Conservation (phyloP, 1,139 yeast species). For the Yarrowia galli region DNA sequence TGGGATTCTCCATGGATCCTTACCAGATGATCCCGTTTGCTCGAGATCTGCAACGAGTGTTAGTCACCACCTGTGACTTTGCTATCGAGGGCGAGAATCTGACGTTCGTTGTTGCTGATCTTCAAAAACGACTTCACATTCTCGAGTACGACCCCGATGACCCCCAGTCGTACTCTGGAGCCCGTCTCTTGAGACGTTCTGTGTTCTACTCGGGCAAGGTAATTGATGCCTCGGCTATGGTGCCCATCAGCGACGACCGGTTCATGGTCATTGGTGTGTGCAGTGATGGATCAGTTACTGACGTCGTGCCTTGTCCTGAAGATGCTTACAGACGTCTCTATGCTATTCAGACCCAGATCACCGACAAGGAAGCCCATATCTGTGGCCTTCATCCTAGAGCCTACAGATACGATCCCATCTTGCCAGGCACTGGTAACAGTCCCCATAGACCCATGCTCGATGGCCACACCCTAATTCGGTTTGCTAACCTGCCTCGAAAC, state of each 20-base stretch:
- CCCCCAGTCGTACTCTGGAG: slow-evolving; percentile 82
- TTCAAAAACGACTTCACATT: slow-evolving; percentile 71
- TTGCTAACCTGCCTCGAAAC: slow-evolving; percentile 44
- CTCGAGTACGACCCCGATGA: slow-evolving; percentile 93
- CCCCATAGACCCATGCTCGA: slow-evolving; percentile 45
- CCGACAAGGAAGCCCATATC: slow-evolving; percentile 73
- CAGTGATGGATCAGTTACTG: slow-evolving; percentile 78
- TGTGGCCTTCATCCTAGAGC: slow-evolving; percentile 80
- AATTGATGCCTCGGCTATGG: slow-evolving; percentile 64
- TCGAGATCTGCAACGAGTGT: slow-evolving; percentile 70
- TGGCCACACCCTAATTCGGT: slow-evolving; percentile 45
- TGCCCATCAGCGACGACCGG: slow-evolving; percentile 53
- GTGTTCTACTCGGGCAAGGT: slow-evolving; percentile 73
- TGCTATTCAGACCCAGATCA: slow-evolving; percentile 84
- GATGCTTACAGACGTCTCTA: slow-evolving; percentile 78
- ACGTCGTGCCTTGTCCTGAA: slow-evolving; percentile 79
- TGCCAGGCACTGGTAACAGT: slow-evolving; percentile 39
- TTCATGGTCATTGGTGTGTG: slow-evolving; percentile 65
- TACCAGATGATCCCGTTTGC: slow-evolving; percentile 83
- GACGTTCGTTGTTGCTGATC: slow-evolving; percentile 73
- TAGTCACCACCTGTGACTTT: slow-evolving; percentile 71
- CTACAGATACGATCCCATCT: slow-evolving; percentile 45
- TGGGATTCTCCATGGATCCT: slow-evolving; percentile 93
- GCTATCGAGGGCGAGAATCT: slow-evolving; percentile 74
- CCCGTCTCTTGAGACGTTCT: slow-evolving; percentile 70